Evolutionary conservation across 2,329 filamentous ascomycete genomes (phyloP), one percentile per base, ranked within the genome.

Genomic region (Coniochaeta prunicola): DNA sequence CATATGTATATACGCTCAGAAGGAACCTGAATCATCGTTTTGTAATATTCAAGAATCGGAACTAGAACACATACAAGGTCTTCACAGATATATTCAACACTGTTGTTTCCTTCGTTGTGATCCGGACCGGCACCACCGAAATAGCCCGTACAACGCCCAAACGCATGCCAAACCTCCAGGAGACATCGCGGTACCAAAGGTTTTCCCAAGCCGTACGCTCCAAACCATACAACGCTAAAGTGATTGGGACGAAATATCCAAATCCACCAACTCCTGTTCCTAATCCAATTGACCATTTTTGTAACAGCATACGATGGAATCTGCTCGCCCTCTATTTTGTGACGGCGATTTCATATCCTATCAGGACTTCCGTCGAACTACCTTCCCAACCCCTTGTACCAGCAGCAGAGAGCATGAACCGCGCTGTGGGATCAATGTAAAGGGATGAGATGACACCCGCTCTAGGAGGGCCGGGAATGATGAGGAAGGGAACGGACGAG

Each of bases 311-410:
- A 4, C 13, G 40, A n/a, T 10, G 19, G 4, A 10, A 42, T 19
- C 21, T 24, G 10, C n/a, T 12, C 2, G 40, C 4, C 31, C n/a
- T 8, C 17, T 55, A 55, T 28, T 33, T 55, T 8, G 53, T 33
- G 8, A 55, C 77, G 10, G 76, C 77, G 65, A 99, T 96, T 75
- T 99, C 94, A 73, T 99, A 99, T 17, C 94, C 94, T 58, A 99
- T 84, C 61, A 99, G 72, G 0, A 94, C 91, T 75, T 99, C 94
- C 0, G 94, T 97, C 36, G 83, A 87, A 21, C 83, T 86, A 1
- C 94, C 94, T 71, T 97, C 94, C 94, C 94, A 99, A 0, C 94
- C 94, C 62, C 94, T 79, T 62, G 94, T 97, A 0, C 94, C 94
- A 4, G 91, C 92, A 0, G 91, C 90, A 1, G 90, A 93, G 34